Evolutionary conservation across 2,329 filamentous ascomycete species (phyloP), one percentile per base, ranked within the genome.

Genomic region (Calcarisporium arbuscula): DNA sequence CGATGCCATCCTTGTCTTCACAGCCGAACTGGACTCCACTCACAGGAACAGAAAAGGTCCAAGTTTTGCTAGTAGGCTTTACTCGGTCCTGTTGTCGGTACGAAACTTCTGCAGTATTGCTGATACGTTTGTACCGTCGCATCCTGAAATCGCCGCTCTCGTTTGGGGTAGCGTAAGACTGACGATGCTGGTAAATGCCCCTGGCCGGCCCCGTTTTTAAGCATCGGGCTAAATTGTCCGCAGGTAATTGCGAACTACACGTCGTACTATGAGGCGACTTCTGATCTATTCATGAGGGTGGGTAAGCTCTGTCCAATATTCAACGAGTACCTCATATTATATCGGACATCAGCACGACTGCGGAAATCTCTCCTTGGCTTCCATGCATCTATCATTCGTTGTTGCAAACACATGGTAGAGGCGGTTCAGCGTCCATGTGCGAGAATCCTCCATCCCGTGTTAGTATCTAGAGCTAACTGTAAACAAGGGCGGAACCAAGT

Each of bases 131-230:
- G 53, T 60, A 17, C 60, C 58, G 2, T 54, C 60, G 0, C 41
- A 62, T 34, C 55, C 55, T 1, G 43, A 49, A 16, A 56, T 63
- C 17, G 56, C 64, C 6, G 60, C 58, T 5, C 44, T 66, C 3
- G 51, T 68, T 15, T 68, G 62, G 65, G 64, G 64, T 2, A 62
- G 57, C 27, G 46, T 67, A 4, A 61, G 60, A 38, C 39, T 68
- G n/a, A 57, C 64, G 11, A 50, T 68, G 28, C 48, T 57, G 32
- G 56, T 60, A 40, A 38, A 48, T 43, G 8, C n/a, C n/a, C n/a
- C n/a, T n/a, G n/a, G n/a, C n/a, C n/a, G n/a, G n/a, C n/a, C n/a
- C n/a, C n/a, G n/a, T n/a, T n/a, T n/a, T n/a, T n/a, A n/a, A n/a
- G n/a, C n/a, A n/a, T n/a, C n/a, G 36, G 16, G 14, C n/a, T 28